A percentile compares a stretch with the other conserved stretches of the same genome.
phyloP scores from a whole-genome alignment of 108 stramenopile species.

The Cyclotella cryptica region DNA sequence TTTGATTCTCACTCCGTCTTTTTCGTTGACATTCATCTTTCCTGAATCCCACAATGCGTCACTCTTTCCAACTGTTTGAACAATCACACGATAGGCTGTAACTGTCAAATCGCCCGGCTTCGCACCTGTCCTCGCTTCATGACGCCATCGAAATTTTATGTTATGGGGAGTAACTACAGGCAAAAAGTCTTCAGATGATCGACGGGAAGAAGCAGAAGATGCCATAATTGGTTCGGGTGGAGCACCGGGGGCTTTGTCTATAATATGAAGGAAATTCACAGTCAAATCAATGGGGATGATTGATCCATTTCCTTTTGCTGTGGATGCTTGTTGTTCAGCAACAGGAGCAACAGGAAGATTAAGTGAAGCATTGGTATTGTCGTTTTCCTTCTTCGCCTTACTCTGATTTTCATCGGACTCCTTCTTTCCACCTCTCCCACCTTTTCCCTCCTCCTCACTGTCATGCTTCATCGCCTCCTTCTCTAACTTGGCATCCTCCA shows the following conservation, averaged over 20 bases:
- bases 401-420: not conserved
- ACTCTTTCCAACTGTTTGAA: not conserved
- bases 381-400: not conserved
- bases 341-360: not conserved
- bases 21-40: constrained; percentile 4
- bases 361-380: not conserved
- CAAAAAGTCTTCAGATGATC: constrained; percentile 37
- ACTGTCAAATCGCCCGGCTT: constrained; percentile 23
- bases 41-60: constrained; percentile 18
- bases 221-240: constrained; percentile 29
- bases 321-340: not conserved
- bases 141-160: constrained; percentile 37
- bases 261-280: constrained; percentile 37
- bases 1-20: constrained; percentile 1
- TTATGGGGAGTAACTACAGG: constrained; percentile 31
- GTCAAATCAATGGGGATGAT: constrained; percentile 36
- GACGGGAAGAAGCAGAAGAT: not conserved
- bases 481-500: not conserved
- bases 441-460: not conserved
- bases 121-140: constrained; percentile 26
- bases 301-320: constrained; percentile 15
- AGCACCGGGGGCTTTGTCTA: constrained; percentile 39
- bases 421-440: not conserved
- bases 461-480: not conserved
- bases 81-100: constrained; percentile 26